Evolutionary conservation across 306 rosid species (phyloP).

Genomic region (Quercus agrifolia): DNA sequence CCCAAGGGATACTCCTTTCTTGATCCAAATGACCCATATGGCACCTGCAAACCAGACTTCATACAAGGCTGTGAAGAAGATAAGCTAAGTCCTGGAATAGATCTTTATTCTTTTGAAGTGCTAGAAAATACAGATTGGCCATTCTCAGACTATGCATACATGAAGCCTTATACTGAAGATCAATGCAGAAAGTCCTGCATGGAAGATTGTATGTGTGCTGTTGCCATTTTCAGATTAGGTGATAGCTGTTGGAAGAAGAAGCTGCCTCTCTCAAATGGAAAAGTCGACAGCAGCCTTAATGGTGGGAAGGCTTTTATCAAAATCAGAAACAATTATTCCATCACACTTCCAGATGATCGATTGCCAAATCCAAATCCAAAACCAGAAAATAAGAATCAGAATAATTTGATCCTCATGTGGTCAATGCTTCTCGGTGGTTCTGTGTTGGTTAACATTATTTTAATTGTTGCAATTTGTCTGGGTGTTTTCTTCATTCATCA

Average conservation of each 20-base stretch:
- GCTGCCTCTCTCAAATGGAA: no score
- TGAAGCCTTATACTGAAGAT: not conserved
- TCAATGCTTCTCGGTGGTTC: no score
- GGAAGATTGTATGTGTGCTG: no score
- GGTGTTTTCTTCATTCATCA: conserved; percentile 6
- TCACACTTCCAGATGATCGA: not conserved
- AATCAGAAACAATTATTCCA: conserved; percentile 3
- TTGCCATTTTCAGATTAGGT: no score
- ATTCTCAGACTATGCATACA: conserved; percentile 17
- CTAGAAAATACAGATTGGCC: conserved; percentile 36
- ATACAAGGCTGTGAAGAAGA: not conserved
- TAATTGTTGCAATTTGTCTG: not conserved
- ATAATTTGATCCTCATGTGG: not conserved
- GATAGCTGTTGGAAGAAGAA: no score
- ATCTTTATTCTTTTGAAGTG: not conserved
- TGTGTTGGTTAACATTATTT: no score
- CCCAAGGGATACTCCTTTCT: conserved; percentile 34
- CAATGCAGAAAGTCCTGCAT: no score
- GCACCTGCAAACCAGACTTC: no score
- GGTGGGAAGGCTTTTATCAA: no score
- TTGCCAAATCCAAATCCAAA: no score
- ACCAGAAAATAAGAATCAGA: conserved; percentile 27
- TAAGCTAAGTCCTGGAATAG: no score
- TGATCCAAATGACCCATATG: conserved; percentile 23
- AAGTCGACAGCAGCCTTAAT: no score